Evolutionary conservation across 768 basidiomycete species (phyloP).

Genomic region (Serendipita indica): DNA sequence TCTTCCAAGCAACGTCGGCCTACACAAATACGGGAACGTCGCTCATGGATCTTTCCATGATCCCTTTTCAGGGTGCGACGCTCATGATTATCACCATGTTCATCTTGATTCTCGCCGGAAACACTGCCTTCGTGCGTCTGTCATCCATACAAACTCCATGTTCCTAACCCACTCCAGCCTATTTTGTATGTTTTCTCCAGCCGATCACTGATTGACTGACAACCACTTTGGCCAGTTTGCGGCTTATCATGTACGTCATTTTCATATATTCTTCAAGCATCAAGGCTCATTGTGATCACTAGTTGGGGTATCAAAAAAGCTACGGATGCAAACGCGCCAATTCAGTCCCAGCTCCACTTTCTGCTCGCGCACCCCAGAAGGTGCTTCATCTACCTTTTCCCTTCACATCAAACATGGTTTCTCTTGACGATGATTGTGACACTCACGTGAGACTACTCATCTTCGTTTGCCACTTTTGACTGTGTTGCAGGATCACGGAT

Average conservation of each 20-base stretch:
- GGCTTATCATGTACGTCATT: conserved; percentile 61
- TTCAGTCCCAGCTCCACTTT: conserved; percentile 73
- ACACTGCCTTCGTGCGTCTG: conserved; percentile 76
- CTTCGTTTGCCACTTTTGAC: not conserved
- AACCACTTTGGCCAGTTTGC: conserved; percentile 35
- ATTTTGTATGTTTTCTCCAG: conserved; percentile 51
- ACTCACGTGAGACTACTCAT: conserved; percentile 43
- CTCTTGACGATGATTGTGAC: conserved; percentile 50
- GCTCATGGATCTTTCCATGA: conserved; percentile 76
- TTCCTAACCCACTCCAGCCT: conserved; percentile 34
- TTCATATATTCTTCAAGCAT: not conserved
- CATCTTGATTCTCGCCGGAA: conserved; percentile 74
- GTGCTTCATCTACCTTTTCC: conserved; percentile 83
- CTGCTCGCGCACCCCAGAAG: conserved; percentile 86
- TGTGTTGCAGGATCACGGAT: conserved; percentile 47
- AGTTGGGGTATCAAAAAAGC: conserved; percentile 65
- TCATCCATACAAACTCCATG: not conserved
- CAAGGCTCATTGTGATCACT: conserved; percentile 10
- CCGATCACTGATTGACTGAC: not conserved
- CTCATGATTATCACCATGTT: conserved; percentile 60
- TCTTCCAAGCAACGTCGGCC: conserved; percentile 72
- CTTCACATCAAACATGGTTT: conserved; percentile 90
- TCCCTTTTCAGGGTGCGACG: conserved; percentile 80
- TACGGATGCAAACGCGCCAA: conserved; percentile 41
- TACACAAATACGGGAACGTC: conserved; percentile 85